Evolutionary conservation across 257 asterid species (phyloP).

Genomic region (Coffea canephora): DNA sequence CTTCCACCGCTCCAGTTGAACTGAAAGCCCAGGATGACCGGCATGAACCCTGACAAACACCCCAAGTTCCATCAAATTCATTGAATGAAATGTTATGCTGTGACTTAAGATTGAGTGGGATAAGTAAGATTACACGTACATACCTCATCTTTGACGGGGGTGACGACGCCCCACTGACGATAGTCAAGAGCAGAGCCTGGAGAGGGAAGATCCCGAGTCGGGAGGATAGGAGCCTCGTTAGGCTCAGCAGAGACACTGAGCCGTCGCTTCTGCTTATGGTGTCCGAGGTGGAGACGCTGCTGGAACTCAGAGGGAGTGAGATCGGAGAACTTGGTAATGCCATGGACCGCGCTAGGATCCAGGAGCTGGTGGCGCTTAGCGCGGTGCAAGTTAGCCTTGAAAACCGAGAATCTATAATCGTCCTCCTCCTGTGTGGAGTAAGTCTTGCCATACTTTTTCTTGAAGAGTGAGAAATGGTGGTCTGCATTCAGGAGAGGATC

Average conservation of each 20-base stretch:
- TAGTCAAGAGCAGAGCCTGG: conserved; percentile 53
- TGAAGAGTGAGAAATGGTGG: conserved; percentile 67
- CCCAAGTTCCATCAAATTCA: conserved; percentile 10
- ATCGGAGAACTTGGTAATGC: conserved; percentile 84
- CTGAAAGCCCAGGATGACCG: conserved; percentile 99
- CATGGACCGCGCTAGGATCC: conserved; percentile 82
- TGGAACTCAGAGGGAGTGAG: conserved; percentile 75
- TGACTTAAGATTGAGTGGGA: background rate
- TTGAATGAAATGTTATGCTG: background rate
- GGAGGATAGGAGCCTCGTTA: conserved; percentile 64
- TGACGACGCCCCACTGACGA: conserved; percentile 85
- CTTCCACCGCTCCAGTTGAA: conserved; percentile 80
- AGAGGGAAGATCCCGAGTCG: conserved; percentile 59
- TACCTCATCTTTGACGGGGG: conserved; percentile 83
- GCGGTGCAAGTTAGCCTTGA: conserved; percentile 74
- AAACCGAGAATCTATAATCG: conserved; percentile 64
- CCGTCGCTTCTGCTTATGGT: conserved; percentile 30
- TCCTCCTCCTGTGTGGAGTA: conserved; percentile 76
- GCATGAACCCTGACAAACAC: conserved; percentile 64
- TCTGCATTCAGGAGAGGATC: conserved; percentile 66
- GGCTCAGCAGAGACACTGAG: conserved; percentile 59
- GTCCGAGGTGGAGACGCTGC: conserved; percentile 47
- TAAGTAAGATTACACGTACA: background rate
- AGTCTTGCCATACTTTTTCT: conserved; percentile 46
- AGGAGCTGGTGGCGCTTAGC: conserved; percentile 73